Percentiles rank a stretch among this genome's conserved stretches.
phyloP scores from a whole-genome alignment of 352 stramenopile genomes.

The Elongisporangium undulatum region DNA sequence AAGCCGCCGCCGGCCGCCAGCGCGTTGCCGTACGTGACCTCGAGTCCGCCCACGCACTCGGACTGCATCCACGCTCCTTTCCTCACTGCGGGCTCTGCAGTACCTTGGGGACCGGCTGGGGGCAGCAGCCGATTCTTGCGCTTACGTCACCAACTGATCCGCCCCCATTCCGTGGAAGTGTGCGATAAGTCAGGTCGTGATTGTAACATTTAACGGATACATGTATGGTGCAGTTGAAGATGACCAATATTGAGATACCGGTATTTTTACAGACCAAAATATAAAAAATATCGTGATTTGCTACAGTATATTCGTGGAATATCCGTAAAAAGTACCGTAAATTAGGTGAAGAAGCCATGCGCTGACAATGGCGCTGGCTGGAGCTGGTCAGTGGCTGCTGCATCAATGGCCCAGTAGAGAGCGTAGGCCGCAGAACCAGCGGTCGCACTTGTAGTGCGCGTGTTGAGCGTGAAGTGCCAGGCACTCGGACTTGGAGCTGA shows the following conservation, averaged over 20 bases:
- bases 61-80: conserved; percentile 42
- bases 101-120: background rate
- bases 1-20: conserved; percentile 73
- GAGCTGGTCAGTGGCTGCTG: background rate
- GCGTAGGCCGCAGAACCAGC: conserved; percentile 61
- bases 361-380: background rate
- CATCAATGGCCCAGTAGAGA: conserved; percentile 24
- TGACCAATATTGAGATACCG: background rate
- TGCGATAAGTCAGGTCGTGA: background rate
- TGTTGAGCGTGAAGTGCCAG: conserved; percentile 42
- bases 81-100: background rate
- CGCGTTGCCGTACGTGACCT: conserved; percentile 86
- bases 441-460: conserved; percentile 66
- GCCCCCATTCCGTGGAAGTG: background rate
- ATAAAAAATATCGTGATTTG: background rate
- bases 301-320: background rate
- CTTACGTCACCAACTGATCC: background rate
- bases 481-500: conserved; percentile 36
- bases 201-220: background rate
- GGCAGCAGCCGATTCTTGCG: background rate
- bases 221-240: background rate
- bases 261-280: background rate
- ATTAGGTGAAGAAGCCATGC: too few species aligned
- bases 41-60: conserved; percentile 64
- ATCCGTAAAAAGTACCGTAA: background rate